Percentiles rank a stretch among this genome's conserved stretches.
Conservation (phyloP, 2,329 filamentous ascomycete genomes). For the Monosporascus sp. region DNA sequence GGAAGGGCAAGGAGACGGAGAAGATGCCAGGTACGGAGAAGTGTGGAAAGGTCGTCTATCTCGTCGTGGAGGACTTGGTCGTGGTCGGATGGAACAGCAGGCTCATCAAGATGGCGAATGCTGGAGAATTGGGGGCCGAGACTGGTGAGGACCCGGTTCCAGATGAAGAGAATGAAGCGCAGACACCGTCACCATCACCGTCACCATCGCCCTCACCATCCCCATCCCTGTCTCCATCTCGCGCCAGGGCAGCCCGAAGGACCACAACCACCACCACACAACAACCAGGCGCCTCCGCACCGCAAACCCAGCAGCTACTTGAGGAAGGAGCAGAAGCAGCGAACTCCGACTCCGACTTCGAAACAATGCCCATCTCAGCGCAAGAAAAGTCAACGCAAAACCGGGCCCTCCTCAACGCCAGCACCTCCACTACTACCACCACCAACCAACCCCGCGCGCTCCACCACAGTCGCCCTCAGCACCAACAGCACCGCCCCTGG, state of each 20-base stretch:
- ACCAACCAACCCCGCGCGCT: background rate
- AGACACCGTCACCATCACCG: background rate
- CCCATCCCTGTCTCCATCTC: background rate
- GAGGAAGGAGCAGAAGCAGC: slow-evolving; percentile 21
- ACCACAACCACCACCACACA: background rate
- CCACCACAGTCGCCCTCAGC: slow-evolving; percentile 5
- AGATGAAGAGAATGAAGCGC: slow-evolving; percentile 6
- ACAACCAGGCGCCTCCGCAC: background rate
- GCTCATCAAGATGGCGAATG: slow-evolving; percentile 24
- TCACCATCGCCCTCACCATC: background rate
- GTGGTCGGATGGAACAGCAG: slow-evolving; percentile 44
- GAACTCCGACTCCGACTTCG: slow-evolving; percentile 25
- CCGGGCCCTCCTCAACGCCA: slow-evolving; percentile 9
- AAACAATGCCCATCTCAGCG: slow-evolving; percentile 27
- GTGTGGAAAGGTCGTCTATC: slow-evolving; percentile 30
- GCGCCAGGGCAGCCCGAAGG: background rate
- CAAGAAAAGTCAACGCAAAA: slow-evolving; percentile 12
- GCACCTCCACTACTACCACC: background rate
- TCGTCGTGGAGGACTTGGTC: slow-evolving; percentile 39
- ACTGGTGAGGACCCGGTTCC: background rate
- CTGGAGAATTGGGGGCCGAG: background rate
- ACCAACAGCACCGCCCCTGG: slow-evolving; percentile 3
- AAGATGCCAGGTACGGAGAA: background rate
- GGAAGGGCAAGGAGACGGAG: slow-evolving; percentile 6
- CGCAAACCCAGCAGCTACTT: background rate